Conservation (phyloP, 768 basidiomycete genomes). For the Leccinum barrowsii region DNA sequence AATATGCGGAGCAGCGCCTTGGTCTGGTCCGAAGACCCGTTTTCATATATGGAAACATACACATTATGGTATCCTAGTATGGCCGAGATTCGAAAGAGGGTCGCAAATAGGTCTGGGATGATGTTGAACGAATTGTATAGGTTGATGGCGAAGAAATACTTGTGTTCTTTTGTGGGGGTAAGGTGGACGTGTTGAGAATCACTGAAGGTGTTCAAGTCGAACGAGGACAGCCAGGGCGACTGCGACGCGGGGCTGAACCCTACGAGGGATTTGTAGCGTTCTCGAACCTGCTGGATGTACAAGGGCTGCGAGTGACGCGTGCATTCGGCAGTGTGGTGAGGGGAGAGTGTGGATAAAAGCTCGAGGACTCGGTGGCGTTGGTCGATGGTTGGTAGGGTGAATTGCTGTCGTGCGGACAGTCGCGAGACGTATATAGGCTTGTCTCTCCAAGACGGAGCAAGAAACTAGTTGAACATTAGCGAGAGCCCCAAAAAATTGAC, state of each 20-base stretch:
- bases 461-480: slow-evolving; percentile 17
- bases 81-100: slow-evolving; percentile 88
- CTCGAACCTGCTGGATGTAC: slow-evolving; percentile 79
- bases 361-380: slow-evolving; percentile 86
- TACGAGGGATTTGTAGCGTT: slow-evolving; percentile 81
- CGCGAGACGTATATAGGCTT: slow-evolving; percentile 45
- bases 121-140: slow-evolving; percentile 99
- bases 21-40: slow-evolving; percentile 98
- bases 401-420: slow-evolving; percentile 55
- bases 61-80: slow-evolving; percentile 97
- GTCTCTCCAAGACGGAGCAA: slow-evolving; percentile 49
- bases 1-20: slow-evolving; percentile 95
- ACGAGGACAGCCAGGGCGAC: slow-evolving; percentile 56
- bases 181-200: slow-evolving; percentile 37
- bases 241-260: slow-evolving; percentile 65
- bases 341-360: slow-evolving; percentile 80
- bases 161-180: slow-evolving; percentile 65
- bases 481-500: background rate
- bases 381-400: slow-evolving; percentile 73
- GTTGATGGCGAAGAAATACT: slow-evolving; percentile 99
- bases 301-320: slow-evolving; percentile 79
- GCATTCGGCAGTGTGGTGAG: slow-evolving; percentile 93
- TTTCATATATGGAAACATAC: slow-evolving; percentile 98
- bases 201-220: slow-evolving; percentile 45
- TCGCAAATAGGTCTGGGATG: slow-evolving; percentile 95